Evolutionary conservation across 2,329 filamentous ascomycete genomes (phyloP).

Genomic region (Fusarium equiseti): DNA sequence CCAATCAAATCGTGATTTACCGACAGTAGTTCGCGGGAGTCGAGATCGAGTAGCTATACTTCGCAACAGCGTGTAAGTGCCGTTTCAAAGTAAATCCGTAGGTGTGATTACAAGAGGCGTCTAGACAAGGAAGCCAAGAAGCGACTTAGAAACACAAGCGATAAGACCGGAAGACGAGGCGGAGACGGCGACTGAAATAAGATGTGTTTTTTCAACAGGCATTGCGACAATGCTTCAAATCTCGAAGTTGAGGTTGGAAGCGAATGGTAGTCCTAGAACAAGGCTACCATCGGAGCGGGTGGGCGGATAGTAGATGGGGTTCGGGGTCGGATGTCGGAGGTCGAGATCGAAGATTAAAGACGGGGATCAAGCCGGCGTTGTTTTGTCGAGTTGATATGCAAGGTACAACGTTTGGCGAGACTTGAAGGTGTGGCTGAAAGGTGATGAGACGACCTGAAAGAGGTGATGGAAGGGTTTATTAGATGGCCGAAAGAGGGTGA

Average conservation of each 20-base stretch:
- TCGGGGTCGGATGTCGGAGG: constrained; percentile 17
- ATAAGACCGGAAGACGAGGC: constrained; percentile 71
- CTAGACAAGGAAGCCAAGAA: constrained; percentile 58
- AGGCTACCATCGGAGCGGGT: constrained; percentile 52
- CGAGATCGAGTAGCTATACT: constrained; percentile 55
- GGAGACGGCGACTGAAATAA: constrained; percentile 72
- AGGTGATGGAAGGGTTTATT: constrained; percentile 49
- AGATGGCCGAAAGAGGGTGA: constrained; percentile 48
- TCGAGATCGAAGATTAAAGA: constrained; percentile 27
- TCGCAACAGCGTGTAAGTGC: constrained; percentile 55
- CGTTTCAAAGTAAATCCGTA: constrained; percentile 56
- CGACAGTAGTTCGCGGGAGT: constrained; percentile 50
- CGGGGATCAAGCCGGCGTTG: constrained; percentile 36
- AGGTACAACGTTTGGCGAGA: constrained; percentile 48
- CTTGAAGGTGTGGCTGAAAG: constrained; percentile 44
- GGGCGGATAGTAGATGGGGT: constrained; percentile 25
- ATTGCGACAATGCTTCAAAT: constrained; percentile 61
- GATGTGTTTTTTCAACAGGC: constrained; percentile 65
- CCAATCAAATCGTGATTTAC: constrained; percentile 59
- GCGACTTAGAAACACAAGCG: constrained; percentile 64
- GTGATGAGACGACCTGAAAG: constrained; percentile 38
- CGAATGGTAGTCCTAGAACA: constrained; percentile 49
- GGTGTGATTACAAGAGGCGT: constrained; percentile 56
- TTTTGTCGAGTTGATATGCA: constrained; percentile 37
- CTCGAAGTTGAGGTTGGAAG: constrained; percentile 43